A percentile compares a stretch with the other conserved stretches of the same genome.
Evolutionary conservation across 1,284 basidiomycete species (phyloP).

Genomic region (Pisolithus thermaeus): DNA sequence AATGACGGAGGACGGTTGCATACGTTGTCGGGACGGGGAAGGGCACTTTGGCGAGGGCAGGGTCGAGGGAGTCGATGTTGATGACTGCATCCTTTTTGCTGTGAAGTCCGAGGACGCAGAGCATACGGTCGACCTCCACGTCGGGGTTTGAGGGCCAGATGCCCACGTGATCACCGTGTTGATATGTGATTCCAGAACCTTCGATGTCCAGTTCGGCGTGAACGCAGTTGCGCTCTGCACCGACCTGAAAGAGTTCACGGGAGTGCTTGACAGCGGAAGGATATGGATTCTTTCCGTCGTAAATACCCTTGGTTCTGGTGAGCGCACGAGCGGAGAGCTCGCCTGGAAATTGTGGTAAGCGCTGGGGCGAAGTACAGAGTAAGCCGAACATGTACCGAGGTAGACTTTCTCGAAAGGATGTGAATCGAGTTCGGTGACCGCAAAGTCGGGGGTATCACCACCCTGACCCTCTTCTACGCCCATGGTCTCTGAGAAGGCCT

Average conservation of each 20-base stretch:
- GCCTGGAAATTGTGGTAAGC: slow-evolving; percentile 36
- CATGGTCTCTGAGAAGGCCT: slow-evolving; percentile 75
- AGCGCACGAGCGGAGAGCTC: slow-evolving; percentile 89
- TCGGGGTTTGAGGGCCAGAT: slow-evolving; percentile 97
- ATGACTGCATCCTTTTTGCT: slow-evolving; percentile 79
- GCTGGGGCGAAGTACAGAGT: slow-evolving; percentile 1
- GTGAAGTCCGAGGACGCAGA: slow-evolving; percentile 80
- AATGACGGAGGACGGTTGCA: slow-evolving; percentile 90
- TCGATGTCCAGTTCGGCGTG: slow-evolving; percentile 95
- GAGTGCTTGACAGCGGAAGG: slow-evolving; percentile 75
- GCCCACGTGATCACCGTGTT: slow-evolving; percentile 97
- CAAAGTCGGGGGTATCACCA: slow-evolving; percentile 93
- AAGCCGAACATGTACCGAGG: slow-evolving; percentile 53
- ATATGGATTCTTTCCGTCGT: slow-evolving; percentile 97
- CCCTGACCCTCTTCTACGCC: slow-evolving; percentile 94
- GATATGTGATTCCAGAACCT: slow-evolving; percentile 95
- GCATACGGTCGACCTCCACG: slow-evolving; percentile 83
- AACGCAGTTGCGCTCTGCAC: slow-evolving; percentile 85
- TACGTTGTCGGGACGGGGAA: slow-evolving; percentile 98
- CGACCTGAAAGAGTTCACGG: slow-evolving; percentile 79
- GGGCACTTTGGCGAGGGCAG: slow-evolving; percentile 95
- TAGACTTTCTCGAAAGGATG: slow-evolving; percentile 84
- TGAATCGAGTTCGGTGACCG: slow-evolving; percentile 75
- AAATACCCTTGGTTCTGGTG: slow-evolving; percentile 86
- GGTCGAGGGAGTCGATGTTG: slow-evolving; percentile 92